Base-by-base conservation (phyloP, 495 filamentous ascomycete genomes). In the Daldinia vernicosa region DNA sequence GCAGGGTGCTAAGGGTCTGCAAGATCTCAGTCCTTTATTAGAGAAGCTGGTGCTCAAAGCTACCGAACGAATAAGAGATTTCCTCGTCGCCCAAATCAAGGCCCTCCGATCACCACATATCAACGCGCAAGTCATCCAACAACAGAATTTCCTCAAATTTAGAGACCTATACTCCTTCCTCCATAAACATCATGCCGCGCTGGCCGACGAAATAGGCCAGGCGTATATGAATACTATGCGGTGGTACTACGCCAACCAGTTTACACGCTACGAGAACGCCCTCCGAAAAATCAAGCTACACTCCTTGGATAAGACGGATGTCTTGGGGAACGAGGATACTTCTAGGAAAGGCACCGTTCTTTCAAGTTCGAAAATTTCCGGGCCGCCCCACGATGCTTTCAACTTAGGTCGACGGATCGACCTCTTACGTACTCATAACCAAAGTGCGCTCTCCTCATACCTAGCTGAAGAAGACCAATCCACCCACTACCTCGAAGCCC, bases 221-320 rank as follows among this genome's bases (percentile, higher is more conserved):
- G 95, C 95, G 6, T 99, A 99, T 71, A 90, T 97, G 79, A 97
- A 98, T 80, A 99, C 95, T 7, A 98, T 99, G 95, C 88, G 94
- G 50, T 99, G 95, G 95, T 99, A 99, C 74, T 98, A 98, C 74
- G 81, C 89, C 40, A 95, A 91, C 65, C 90, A 98, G 78, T 99
- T 99, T 77, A 90, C 88, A 4, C 92, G 95, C 17, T 99, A 98
- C 77, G 86, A 90, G 57, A 88, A 89, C 64, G 87, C 94, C 0
- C 87, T 99, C 0, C 89, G 90, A 62, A 97, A 93, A 75, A 84
- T 98, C 68, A 93, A 92, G 71, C 74, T 97, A 12, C 92, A 97
- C 67, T 80, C 84, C 1, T 85, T 96, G 64, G 95, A 97, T 74
- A 92, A 91, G 74, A 88, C 91, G 69, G 93, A 97, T 76, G 89